Percentiles rank a stretch among this genome's conserved stretches.
These are phyloP conservation scores for Knufia petricola DNA, from an alignment of 2,329 filamentous ascomycete species.

Conservation along the genomic window DNA sequence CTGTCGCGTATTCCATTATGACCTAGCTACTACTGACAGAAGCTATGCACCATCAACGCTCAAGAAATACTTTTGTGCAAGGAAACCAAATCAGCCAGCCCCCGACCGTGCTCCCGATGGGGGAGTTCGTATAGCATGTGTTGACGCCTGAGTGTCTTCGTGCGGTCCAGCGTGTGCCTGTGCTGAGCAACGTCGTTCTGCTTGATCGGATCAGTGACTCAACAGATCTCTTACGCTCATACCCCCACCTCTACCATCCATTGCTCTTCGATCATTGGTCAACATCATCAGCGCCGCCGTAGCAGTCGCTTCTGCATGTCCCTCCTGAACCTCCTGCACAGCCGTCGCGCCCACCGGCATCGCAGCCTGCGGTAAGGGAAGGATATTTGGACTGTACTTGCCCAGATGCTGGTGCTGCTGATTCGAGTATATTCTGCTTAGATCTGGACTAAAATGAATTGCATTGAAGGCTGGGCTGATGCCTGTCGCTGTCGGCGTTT, in stretches of 20 bases:
- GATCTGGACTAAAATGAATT: conserved; percentile 18
- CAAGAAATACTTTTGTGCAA: neutral
- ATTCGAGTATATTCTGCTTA: conserved; percentile 12
- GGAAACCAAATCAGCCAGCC: neutral
- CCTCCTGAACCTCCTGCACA: conserved; percentile 30
- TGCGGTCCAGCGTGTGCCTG: no score
- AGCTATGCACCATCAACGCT: no score
- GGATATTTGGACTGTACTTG: conserved; percentile 15
- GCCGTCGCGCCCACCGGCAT: conserved; percentile 2
- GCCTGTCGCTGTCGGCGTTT: conserved; percentile 17
- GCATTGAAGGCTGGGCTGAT: conserved; percentile 22
- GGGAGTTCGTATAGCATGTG: no score
- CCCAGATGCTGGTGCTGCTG: conserved; percentile 5
- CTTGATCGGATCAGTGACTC: conserved; percentile 41
- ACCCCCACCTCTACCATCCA: conserved; percentile 28
- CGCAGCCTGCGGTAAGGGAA: conserved; percentile 21
- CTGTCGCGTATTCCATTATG: no score
- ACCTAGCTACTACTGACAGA: no score
- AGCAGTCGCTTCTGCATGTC: conserved; percentile 70
- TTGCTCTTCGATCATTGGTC: conserved; percentile 60
- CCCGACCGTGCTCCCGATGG: no score
- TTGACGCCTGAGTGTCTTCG: no score
- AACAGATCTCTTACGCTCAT: conserved; percentile 49
- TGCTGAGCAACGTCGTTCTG: no score
- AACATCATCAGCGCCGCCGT: conserved; percentile 73